Percentiles rank a stretch among this genome's conserved stretches.
These are phyloP conservation scores for Colletotrichum sp. DNA, from an alignment of 2,329 filamentous ascomycete species.

Conservation along the genomic window DNA sequence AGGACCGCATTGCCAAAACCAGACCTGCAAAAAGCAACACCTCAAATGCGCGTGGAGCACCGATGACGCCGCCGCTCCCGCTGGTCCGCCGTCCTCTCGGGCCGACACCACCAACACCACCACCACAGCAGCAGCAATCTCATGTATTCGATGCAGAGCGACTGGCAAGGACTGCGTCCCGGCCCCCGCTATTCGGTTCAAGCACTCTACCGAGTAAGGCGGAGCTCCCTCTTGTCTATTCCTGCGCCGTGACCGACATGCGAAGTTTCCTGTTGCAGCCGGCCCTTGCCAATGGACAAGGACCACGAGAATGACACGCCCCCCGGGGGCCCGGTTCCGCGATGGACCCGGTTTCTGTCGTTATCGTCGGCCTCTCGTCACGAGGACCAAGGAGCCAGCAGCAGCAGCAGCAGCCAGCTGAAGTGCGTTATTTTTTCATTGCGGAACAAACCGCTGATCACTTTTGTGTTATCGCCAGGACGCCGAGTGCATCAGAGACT, in stretches of 20 bases:
- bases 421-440: not conserved
- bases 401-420: not conserved
- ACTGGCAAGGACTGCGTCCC: not conserved
- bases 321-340: not conserved
- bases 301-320: not conserved
- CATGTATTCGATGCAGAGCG: constrained; percentile 12
- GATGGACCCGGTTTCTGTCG: not conserved
- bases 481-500: not conserved
- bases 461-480: not conserved
- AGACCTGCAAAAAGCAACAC: constrained; percentile 8
- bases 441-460: constrained; percentile 1
- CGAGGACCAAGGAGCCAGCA: not conserved
- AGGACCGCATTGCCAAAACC: not conserved
- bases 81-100: not conserved
- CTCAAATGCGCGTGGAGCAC: constrained; percentile 8
- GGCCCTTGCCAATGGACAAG: not conserved
- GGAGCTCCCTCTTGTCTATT: not conserved
- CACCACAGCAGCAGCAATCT: not conserved
- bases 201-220: constrained; percentile 2
- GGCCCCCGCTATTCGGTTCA: constrained; percentile 1
- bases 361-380: not conserved
- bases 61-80: constrained; percentile 2
- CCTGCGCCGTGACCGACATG: not conserved
- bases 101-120: not conserved
- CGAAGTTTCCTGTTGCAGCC: not conserved